Conservation (phyloP, 495 filamentous ascomycete genomes). For the Annulohypoxylon moriforme region DNA sequence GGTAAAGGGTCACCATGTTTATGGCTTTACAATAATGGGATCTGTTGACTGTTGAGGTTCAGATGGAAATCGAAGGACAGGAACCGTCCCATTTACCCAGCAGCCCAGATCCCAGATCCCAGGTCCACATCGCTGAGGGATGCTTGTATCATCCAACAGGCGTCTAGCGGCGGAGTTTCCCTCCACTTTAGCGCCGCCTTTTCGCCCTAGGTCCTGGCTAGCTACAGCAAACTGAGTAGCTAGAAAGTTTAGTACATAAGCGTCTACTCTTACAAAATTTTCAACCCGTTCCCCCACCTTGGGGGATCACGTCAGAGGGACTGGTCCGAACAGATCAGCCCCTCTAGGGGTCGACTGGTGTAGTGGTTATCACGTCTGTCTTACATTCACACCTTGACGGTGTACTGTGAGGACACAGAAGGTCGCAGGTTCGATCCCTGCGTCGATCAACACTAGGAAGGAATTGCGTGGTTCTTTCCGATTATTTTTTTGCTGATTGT, state of each 20-base stretch:
- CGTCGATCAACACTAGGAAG: conserved; percentile 51
- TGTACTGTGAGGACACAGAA: conserved; percentile 42
- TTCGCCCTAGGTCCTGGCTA: not conserved
- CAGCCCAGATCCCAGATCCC: no score
- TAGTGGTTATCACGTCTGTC: conserved; percentile 44
- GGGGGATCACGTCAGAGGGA: not conserved
- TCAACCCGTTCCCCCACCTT: not conserved
- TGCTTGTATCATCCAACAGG: no score
- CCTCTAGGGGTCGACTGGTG: conserved; percentile 36
- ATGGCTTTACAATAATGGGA: no score
- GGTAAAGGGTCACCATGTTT: no score
- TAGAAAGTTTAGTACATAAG: not conserved
- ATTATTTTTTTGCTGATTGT: conserved; percentile 18
- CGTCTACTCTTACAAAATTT: not conserved
- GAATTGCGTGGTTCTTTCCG: conserved; percentile 2
- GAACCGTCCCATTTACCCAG: no score
- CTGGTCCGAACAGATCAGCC: not conserved
- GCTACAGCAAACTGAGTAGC: no score
- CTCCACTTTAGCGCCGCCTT: not conserved
- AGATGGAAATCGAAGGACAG: no score
- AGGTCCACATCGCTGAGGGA: no score
- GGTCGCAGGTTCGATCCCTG: conserved; percentile 65
- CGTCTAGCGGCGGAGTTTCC: not conserved
- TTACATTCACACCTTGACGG: conserved; percentile 27
- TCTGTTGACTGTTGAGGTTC: no score